Percentiles rank a stretch among this genome's conserved stretches.
These are phyloP conservation scores for Candida sakaeoensis DNA, from an alignment of 805 yeast species.

Conservation along the genomic window DNA sequence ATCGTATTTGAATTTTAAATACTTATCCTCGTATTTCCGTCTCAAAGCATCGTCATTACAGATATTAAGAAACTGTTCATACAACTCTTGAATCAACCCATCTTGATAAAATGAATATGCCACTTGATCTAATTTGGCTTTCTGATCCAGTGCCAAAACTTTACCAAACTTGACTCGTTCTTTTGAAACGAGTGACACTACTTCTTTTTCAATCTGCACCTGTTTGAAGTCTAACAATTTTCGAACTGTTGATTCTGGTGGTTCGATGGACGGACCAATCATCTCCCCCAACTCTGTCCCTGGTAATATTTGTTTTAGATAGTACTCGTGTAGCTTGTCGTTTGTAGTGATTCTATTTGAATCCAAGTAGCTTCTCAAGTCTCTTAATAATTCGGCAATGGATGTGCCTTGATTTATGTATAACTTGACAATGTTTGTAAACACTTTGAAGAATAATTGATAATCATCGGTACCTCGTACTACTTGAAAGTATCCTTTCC, in stretches of 20 bases:
- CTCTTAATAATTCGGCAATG: slow-evolving; percentile 46
- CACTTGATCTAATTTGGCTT: slow-evolving; percentile 31
- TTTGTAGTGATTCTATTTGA: slow-evolving; percentile 25
- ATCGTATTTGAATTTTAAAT: slow-evolving; percentile 54
- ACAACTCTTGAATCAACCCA: slow-evolving; percentile 52
- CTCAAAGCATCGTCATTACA: slow-evolving; percentile 60
- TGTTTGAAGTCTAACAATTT: slow-evolving; percentile 41
- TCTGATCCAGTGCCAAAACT: slow-evolving; percentile 38
- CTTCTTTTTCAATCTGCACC: slow-evolving; percentile 36
- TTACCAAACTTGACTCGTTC: slow-evolving; percentile 49
- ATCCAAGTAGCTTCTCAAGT: slow-evolving; percentile 44
- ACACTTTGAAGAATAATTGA: slow-evolving; percentile 43
- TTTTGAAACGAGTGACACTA: slow-evolving; percentile 41
- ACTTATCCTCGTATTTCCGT: slow-evolving; percentile 53
- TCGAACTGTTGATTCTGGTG: slow-evolving; percentile 42
- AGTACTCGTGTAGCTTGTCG: slow-evolving; percentile 40
- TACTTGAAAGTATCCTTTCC: slow-evolving; percentile 73
- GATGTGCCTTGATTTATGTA: slow-evolving; percentile 42
- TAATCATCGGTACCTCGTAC: slow-evolving; percentile 35
- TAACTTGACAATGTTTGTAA: slow-evolving; percentile 37
- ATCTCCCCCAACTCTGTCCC: slow-evolving; percentile 52
- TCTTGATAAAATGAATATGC: slow-evolving; percentile 46
- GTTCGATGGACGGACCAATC: slow-evolving; percentile 41
- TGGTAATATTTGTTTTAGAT: slow-evolving; percentile 51
- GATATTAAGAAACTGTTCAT: slow-evolving; percentile 53